phyloP scores from a whole-genome alignment of 352 stramenopile genomes.

The Pythium volutum region DNA sequence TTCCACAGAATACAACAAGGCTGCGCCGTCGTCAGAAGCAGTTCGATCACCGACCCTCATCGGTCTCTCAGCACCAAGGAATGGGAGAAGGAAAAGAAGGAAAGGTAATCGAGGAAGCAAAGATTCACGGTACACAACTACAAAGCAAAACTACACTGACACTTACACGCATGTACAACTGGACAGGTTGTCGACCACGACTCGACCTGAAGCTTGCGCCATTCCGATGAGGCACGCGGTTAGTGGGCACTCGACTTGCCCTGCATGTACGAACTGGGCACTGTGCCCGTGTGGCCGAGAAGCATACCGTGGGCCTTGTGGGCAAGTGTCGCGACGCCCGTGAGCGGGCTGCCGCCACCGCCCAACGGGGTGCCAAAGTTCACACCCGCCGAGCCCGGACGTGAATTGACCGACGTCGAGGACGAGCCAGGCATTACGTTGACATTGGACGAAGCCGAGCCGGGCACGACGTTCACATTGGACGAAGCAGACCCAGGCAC shows the following conservation, averaged over 20 bases:
- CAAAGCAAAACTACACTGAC: no score
- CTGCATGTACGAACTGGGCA: slow-evolving; percentile 19
- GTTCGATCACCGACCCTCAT: no score
- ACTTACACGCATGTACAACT: background rate
- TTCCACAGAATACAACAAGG: no score
- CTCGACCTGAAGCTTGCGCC: background rate
- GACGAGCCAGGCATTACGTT: slow-evolving; percentile 6
- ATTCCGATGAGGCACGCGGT: background rate
- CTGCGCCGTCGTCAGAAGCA: no score
- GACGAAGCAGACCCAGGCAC: no score
- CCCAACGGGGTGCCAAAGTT: background rate
- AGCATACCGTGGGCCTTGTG: slow-evolving; percentile 9
- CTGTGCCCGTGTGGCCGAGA: slow-evolving; percentile 13
- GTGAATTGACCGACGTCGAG: background rate
- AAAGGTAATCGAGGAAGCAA: no score
- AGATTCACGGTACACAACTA: no score
- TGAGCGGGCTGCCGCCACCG: slow-evolving; percentile 1
- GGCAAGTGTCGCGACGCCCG: slow-evolving; percentile 8
- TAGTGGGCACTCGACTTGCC: background rate
- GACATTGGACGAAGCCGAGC: no score
- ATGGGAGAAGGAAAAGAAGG: no score
- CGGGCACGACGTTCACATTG: no score
- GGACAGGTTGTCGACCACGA: background rate
- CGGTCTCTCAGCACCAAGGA: no score
- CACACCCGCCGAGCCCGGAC: background rate